These are phyloP conservation scores for Aspergillus aculeatus DNA, from an alignment of 2,329 filamentous ascomycete species.

Conservation along the genomic window DNA sequence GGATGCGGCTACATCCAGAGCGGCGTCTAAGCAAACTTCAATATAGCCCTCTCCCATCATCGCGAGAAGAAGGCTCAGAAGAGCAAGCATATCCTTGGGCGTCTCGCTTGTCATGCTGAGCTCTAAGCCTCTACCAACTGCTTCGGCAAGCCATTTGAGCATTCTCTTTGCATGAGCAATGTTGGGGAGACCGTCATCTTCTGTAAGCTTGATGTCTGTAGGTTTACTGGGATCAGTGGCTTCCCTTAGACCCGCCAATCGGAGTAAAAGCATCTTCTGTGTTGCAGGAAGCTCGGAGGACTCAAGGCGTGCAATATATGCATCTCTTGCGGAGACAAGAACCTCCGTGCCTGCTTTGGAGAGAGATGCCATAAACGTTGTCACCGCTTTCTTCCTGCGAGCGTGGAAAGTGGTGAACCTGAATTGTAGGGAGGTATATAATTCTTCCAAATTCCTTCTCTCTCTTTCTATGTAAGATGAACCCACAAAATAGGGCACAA, in stretches of 20 bases:
- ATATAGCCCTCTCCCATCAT: constrained; percentile 84
- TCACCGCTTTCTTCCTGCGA: constrained; percentile 77
- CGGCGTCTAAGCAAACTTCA: constrained; percentile 64
- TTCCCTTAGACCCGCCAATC: constrained; percentile 78
- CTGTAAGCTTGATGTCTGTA: constrained; percentile 84
- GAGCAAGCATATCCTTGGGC: constrained; percentile 84
- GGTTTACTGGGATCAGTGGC: constrained; percentile 65
- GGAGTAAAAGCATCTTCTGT: constrained; percentile 85
- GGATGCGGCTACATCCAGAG: constrained; percentile 70
- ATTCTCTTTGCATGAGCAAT: constrained; percentile 92
- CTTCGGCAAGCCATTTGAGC: constrained; percentile 96
- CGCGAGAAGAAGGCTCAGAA: constrained; percentile 78
- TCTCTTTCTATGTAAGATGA: constrained; percentile 66
- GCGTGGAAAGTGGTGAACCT: constrained; percentile 93
- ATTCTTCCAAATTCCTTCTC: constrained; percentile 68
- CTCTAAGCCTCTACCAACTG: constrained; percentile 85
- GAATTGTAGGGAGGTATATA: constrained; percentile 89
- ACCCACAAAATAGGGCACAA: constrained; percentile 65
- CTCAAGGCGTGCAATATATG: constrained; percentile 84
- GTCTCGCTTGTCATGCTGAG: constrained; percentile 85
- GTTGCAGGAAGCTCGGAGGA: constrained; percentile 83
- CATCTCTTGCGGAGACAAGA: constrained; percentile 81
- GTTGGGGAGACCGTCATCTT: constrained; percentile 81
- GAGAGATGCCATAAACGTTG: constrained; percentile 88
- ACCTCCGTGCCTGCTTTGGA: constrained; percentile 88